Percentiles rank a stretch among this genome's conserved stretches.
Evolutionary conservation across 305 asterid species (phyloP).

Genomic region (Nicotiana rustica): DNA sequence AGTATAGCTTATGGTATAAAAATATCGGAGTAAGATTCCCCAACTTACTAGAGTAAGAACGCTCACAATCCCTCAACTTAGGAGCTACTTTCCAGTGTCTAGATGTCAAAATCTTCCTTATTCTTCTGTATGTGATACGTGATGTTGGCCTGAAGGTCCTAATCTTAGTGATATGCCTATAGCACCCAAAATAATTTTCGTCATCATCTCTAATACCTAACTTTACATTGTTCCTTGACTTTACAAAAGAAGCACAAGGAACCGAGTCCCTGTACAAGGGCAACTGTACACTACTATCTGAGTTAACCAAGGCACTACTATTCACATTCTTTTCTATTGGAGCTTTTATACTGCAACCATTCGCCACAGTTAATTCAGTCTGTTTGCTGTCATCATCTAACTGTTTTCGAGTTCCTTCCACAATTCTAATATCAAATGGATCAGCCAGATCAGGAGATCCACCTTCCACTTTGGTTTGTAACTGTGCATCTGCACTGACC

Average conservation of each 20-base stretch:
- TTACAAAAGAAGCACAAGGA: conserved; percentile 61
- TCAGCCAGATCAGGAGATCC: conserved; percentile 39
- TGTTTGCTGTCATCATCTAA: conserved; percentile 44
- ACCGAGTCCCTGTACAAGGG: conserved; percentile 71
- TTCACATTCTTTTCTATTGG: conserved; percentile 59
- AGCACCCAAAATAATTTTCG: conserved; percentile 75
- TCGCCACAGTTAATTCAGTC: conserved; percentile 48
- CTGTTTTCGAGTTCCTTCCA: conserved; percentile 46
- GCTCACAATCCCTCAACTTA: conserved; percentile 57
- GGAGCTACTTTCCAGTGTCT: conserved; percentile 80
- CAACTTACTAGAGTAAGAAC: conserved; percentile 61
- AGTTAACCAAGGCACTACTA: conserved; percentile 61
- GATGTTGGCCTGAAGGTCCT: conserved; percentile 69
- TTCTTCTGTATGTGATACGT: conserved; percentile 59
- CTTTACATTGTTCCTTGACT: conserved; percentile 79
- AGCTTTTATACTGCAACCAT: conserved; percentile 62
- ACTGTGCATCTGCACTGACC: conserved; percentile 42
- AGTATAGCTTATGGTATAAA: conserved; percentile 28
- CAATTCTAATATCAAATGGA: conserved; percentile 38
- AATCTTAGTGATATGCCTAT: conserved; percentile 54
- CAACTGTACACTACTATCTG: conserved; percentile 83
- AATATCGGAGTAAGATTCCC: conserved; percentile 16
- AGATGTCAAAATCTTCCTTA: conserved; percentile 69
- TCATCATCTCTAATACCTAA: conserved; percentile 95
- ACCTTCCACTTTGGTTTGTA: conserved; percentile 39